Conservation (phyloP, 345 rosid species). For the Excoecaria cochinchinensis region DNA sequence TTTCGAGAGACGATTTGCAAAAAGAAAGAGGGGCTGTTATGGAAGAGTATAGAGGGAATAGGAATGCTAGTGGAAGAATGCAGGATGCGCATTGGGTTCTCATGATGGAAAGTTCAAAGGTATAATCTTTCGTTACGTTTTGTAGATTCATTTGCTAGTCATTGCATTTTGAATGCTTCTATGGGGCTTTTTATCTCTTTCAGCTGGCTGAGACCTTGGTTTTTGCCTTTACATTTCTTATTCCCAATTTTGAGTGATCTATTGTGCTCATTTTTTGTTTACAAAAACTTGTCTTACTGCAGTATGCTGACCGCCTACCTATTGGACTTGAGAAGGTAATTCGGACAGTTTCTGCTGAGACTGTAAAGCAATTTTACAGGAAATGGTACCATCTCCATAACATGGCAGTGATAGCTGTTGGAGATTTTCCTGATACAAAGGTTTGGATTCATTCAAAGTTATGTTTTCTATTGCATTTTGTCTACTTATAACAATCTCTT, state of each 20-base stretch:
- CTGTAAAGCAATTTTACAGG: conserved; percentile 67
- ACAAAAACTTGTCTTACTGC: conserved; percentile 24
- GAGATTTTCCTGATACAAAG: conserved; percentile 86
- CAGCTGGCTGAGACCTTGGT: not conserved
- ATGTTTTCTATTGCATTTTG: conserved; percentile 4
- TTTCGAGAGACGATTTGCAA: conserved; percentile 76
- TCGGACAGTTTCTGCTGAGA: conserved; percentile 68
- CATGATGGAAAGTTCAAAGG: conserved; percentile 96
- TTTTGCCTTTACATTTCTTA: not conserved
- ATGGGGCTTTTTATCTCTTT: not conserved
- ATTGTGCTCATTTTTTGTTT: not conserved
- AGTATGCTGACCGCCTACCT: conserved; percentile 94
- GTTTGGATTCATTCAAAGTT: conserved; percentile 39
- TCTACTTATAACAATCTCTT: conserved; percentile 19
- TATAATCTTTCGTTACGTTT: conserved; percentile 11
- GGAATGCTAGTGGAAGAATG: conserved; percentile 90
- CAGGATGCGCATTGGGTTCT: conserved; percentile 84
- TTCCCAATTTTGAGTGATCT: not conserved
- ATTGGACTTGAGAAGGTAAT: conserved; percentile 92
- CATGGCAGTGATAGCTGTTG: conserved; percentile 94
- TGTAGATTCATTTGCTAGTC: not conserved
- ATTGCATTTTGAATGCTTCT: not conserved
- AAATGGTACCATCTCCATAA: conserved; percentile 83
- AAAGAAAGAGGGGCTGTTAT: conserved; percentile 94
- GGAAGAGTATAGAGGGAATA: conserved; percentile 82